These are phyloP conservation scores for Sanghuangporus sanghuang DNA, from an alignment of 1,284 basidiomycete genomes.

Conservation along the genomic window DNA sequence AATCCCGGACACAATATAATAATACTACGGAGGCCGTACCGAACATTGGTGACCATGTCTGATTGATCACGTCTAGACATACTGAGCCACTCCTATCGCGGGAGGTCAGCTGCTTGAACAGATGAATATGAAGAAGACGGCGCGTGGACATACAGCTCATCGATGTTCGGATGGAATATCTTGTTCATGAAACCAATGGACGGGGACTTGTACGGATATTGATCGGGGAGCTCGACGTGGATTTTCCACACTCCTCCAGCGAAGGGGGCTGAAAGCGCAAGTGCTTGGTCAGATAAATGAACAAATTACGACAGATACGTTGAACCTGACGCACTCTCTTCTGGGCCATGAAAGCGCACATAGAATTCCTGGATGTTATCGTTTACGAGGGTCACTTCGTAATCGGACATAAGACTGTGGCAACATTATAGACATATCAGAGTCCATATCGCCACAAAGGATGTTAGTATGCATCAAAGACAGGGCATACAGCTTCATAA, in stretches of 20 bases:
- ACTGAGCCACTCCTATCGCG: constrained; percentile 82
- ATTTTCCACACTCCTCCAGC: constrained; percentile 98
- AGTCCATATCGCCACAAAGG: background rate
- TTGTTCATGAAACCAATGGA: constrained; percentile 99
- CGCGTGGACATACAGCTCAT: constrained; percentile 70
- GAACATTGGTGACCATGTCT: constrained; percentile 99
- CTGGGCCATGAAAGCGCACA: constrained; percentile 90
- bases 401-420: constrained; percentile 89
- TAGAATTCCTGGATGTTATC: constrained; percentile 99
- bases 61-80: constrained; percentile 95
- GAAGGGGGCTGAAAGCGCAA: constrained; percentile 72
- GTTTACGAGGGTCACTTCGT: constrained; percentile 94
- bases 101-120: constrained; percentile 6
- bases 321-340: constrained; percentile 74
- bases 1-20: constrained; percentile 6
- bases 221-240: constrained; percentile 97
- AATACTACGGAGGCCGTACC: constrained; percentile 45
- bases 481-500: constrained; percentile 89
- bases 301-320: constrained; percentile 3
- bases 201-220: constrained; percentile 98
- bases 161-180: constrained; percentile 99
- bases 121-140: background rate
- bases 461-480: background rate
- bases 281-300: constrained; percentile 7
- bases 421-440: background rate